Base-by-base conservation (phyloP, 306 rosid genomes). In the Adenanthera pavonina region DNA sequence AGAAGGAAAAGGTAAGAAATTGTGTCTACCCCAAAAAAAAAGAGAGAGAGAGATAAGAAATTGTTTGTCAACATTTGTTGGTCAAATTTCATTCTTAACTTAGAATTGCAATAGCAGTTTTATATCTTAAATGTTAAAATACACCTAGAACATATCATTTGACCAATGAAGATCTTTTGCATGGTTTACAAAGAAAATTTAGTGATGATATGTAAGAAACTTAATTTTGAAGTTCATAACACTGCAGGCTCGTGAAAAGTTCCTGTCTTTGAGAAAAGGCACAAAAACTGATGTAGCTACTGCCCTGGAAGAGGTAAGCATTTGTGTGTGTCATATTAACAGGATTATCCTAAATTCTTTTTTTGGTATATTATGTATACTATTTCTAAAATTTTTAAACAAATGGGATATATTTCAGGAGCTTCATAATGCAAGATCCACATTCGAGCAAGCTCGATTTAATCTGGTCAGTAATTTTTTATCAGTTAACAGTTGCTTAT, bases 361-460 rank as follows among this genome's bases (percentile, higher is more conserved):
- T 66, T 19, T 82, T 74, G 52, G 72, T 84, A 47, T 30, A 47
- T 61, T 20, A 9, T 70, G 11, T 61, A 25, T 59, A 62, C 69
- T 59, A 59, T 74, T 75, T 76, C 74, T 78, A 67, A 51, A 19
- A 61, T 79, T 79, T 75, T 88, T 82, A 77, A 74, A 86, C 66
- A 36, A 33, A 77, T 77, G 74, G 69, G 81, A 84, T 75, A 82
- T 83, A 34, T 85, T 81, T 51, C 88, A 96, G 99, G 99, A 96
- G 88, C 99, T 96, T 86, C 97, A 96, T 88, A 91, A 86, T 84
- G 79, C 98, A 54, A 89, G 99, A 88, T 80, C 99, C 83, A 77
- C 92, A 56, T 96, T 93, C 87, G 99, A 96, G 97, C 98, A 96
- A 83, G 87, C 99, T 76, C 97, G 99, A 78, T 96, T 96, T 89